Base-by-base conservation (phyloP, 2,329 filamentous ascomycete species). In the Fusarium lateritium region DNA sequence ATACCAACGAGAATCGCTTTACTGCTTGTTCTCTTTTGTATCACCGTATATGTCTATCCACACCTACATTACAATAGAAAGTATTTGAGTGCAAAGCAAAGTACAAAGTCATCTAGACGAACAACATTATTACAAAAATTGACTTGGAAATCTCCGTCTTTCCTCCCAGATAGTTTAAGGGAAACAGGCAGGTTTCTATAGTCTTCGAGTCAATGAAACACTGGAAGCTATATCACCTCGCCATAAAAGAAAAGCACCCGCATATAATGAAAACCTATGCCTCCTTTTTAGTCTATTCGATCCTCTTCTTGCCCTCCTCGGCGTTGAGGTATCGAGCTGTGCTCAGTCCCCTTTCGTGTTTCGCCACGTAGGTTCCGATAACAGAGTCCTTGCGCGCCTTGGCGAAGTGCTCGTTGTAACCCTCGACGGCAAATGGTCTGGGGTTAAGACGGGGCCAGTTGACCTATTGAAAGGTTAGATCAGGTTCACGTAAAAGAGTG, bases 381-480 rank as follows among this genome's bases (percentile, higher is more conserved):
- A 99, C 79, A 62, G 90, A 88, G 76, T 97, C 93, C 76, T 96
- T 94, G 69, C 91, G 86, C 14, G 94, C 94, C 77, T 94, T 92
- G 71, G 86, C 86, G 71, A 97, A 89, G 53, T 95, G 93, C 73
- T 98, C 94, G 74, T 94, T 90, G 79, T 94, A 97, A 39, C 94
- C 94, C 75, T 99, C 96, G 8, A 89, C 87, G 4, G 94, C 94
- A 81, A 92, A 97, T 4, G 93, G 89, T 17, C 94, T 91, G 13
- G 94, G 94, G 79, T 97, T 97, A 47, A 99, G 88, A 78, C 97
- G 98, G 11, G 96, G 96, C 96, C 97, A 99, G 82, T 98, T 98
- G 72, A 98, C 94, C 94, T 97, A 65, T 26, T 21, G 4, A 21
- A 44, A 44, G 52, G 56, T 74, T 53, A 72, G 67, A 47, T 42